These are phyloP conservation scores for Calocybe gambosa DNA, from an alignment of 1,284 basidiomycete genomes.

Conservation along the genomic window DNA sequence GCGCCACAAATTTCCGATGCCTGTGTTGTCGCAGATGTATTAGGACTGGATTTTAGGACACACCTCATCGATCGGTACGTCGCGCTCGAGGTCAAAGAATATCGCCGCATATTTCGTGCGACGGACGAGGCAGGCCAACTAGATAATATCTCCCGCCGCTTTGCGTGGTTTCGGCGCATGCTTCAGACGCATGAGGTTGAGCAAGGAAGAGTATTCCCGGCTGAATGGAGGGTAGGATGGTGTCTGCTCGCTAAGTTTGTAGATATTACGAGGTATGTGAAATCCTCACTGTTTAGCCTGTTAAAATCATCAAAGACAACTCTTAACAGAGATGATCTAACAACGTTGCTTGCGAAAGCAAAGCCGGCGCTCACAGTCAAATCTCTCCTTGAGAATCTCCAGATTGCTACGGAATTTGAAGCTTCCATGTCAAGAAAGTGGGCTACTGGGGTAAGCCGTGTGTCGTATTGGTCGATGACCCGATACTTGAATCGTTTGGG, in stretches of 20 bases:
- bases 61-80: slow-evolving; percentile 89
- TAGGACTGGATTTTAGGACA: slow-evolving; percentile 76
- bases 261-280: slow-evolving; percentile 73
- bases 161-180: slow-evolving; percentile 95
- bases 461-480: neutral
- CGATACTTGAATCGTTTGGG: neutral
- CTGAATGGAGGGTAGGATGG: slow-evolving; percentile 79
- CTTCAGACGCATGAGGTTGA: slow-evolving; percentile 87
- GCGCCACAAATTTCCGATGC: slow-evolving; percentile 66
- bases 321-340: slow-evolving; percentile 58
- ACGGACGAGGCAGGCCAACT: slow-evolving; percentile 93
- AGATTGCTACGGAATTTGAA: slow-evolving; percentile 86
- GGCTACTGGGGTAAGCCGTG: slow-evolving; percentile 59
- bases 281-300: neutral
- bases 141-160: slow-evolving; percentile 91
- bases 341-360: slow-evolving; percentile 60
- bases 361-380: slow-evolving; percentile 72
- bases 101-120: slow-evolving; percentile 90
- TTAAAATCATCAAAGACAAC: neutral
- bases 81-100: slow-evolving; percentile 89
- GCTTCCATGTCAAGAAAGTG: slow-evolving; percentile 72
- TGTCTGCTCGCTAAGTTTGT: slow-evolving; percentile 77
- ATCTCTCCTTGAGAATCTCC: slow-evolving; percentile 76
- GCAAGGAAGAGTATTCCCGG: slow-evolving; percentile 76
- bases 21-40: slow-evolving; percentile 78